phyloP scores from a whole-genome alignment of 139 green algal species.

The Parachlorella kessleri region DNA sequence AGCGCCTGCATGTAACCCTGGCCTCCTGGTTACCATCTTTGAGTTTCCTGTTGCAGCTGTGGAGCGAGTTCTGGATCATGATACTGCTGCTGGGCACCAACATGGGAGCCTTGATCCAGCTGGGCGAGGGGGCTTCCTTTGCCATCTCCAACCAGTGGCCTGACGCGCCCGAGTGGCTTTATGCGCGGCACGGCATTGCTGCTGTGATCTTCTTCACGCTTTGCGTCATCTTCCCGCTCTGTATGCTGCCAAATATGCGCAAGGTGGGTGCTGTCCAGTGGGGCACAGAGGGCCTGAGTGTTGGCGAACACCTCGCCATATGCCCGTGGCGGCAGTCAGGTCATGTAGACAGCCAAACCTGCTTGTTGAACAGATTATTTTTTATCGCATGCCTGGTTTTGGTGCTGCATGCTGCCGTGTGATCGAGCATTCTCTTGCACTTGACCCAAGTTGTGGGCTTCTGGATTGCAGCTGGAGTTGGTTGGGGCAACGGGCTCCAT shows the following conservation, averaged over 20 bases:
- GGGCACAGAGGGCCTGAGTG: too few relatives aligned
- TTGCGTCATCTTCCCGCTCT: constrained; percentile 23
- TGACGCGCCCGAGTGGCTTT: constrained; percentile 4
- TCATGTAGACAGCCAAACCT: too few relatives aligned
- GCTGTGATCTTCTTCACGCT: constrained; percentile 29
- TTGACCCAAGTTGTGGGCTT: too few relatives aligned
- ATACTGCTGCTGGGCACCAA: constrained; percentile 22
- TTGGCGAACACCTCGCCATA: too few relatives aligned
- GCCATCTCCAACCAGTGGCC: constrained; percentile 11
- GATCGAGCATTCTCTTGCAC: too few relatives aligned
- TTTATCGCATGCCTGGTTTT: too few relatives aligned
- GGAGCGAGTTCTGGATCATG: constrained; percentile 12
- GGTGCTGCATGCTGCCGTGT: too few relatives aligned
- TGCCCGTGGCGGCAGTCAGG: too few relatives aligned
- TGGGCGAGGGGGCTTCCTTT: constrained; percentile 6
- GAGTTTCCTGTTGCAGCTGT: neutral
- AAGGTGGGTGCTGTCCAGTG: neutral
- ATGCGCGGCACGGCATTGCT: neutral
- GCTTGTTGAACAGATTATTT: too few relatives aligned
- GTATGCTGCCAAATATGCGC: constrained; percentile 17
- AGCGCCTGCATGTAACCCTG: neutral
- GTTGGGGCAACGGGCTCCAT: neutral
- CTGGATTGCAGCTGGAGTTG: constrained; percentile 4
- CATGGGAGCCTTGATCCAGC: constrained; percentile 26
- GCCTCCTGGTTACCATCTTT: neutral